A percentile compares a stretch with the other conserved stretches of the same genome.
Evolutionary conservation across 2,329 filamentous ascomycete genomes (phyloP).

Genomic region (Sarocladium kiliense): DNA sequence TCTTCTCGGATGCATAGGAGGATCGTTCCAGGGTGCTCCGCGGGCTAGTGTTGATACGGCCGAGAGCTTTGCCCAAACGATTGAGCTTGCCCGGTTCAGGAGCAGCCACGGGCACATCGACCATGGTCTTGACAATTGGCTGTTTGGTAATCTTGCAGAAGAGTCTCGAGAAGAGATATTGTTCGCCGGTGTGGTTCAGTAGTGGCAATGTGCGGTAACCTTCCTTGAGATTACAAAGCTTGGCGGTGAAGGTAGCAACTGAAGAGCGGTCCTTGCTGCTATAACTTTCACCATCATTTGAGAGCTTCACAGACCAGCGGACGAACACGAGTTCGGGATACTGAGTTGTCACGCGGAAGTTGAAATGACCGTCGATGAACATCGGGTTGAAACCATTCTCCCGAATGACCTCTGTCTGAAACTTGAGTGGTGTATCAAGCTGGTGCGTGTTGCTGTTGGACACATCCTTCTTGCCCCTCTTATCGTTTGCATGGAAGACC

Average conservation of each 20-base stretch:
- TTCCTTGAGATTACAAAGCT: conserved; percentile 81
- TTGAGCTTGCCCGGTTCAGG: conserved; percentile 50
- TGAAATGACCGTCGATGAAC: conserved; percentile 69
- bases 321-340: conserved; percentile 92
- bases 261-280: conserved; percentile 53
- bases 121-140: conserved; percentile 50
- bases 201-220: conserved; percentile 91
- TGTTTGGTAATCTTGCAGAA: conserved; percentile 80
- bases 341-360: conserved; percentile 83
- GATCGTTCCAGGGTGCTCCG: conserved; percentile 37
- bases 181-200: conserved; percentile 82
- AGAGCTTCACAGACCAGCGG: conserved; percentile 86
- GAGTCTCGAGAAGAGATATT: conserved; percentile 89
- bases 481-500: conserved; percentile 90
- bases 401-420: conserved; percentile 72
- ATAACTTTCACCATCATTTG: conserved; percentile 66
- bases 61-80: conserved; percentile 53
- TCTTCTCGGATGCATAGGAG: conserved; percentile 34
- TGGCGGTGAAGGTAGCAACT: conserved; percentile 87
- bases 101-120: conserved; percentile 32
- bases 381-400: conserved; percentile 92
- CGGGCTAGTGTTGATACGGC: conserved; percentile 46
- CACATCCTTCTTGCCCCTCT: conserved; percentile 78
- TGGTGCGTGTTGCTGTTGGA: conserved; percentile 40
- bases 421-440: conserved; percentile 61